phyloP scores from a whole-genome alignment of 331 rosid genomes.

The Malus hybrid region DNA sequence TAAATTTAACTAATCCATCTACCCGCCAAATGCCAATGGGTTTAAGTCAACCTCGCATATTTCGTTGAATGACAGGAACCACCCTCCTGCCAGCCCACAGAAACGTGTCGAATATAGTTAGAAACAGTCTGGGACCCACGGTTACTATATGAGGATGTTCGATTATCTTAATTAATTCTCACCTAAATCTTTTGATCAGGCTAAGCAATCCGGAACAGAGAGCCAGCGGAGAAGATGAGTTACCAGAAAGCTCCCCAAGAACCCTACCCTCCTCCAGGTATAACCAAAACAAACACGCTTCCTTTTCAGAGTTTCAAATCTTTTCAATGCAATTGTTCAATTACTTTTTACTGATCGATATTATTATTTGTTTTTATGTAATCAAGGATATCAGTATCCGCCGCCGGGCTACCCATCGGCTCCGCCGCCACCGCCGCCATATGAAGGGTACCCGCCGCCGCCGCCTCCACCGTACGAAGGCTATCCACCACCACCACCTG shows the following conservation, averaged over 20 bases:
- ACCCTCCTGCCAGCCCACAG: not conserved
- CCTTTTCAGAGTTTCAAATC: not conserved
- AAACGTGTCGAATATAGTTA: not conserved
- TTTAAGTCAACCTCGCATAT: not conserved
- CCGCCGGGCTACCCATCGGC: constrained; percentile 21
- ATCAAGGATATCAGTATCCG: constrained; percentile 37
- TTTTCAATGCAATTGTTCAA: not conserved
- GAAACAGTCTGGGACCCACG: constrained; percentile 4
- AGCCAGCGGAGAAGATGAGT: constrained; percentile 18
- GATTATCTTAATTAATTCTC: not conserved
- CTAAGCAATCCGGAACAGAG: not conserved
- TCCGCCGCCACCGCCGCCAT: constrained; percentile 12
- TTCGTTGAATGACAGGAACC: not conserved
- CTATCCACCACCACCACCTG: constrained; percentile 35
- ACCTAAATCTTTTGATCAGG: not conserved
- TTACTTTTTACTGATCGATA: not conserved
- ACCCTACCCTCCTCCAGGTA: constrained; percentile 49
- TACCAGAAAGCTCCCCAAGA: constrained; percentile 54
- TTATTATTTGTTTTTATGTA: not conserved
- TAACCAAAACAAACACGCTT: not conserved
- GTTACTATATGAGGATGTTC: not conserved
- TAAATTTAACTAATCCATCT: not conserved
- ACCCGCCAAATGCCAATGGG: not conserved
- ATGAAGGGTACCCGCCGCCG: constrained; percentile 46
- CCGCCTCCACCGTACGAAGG: constrained; percentile 30